Percentiles rank a stretch among this genome's conserved stretches.
phyloP scores from a whole-genome alignment of 345 rosid genomes.

The Excoecaria agallocha region DNA sequence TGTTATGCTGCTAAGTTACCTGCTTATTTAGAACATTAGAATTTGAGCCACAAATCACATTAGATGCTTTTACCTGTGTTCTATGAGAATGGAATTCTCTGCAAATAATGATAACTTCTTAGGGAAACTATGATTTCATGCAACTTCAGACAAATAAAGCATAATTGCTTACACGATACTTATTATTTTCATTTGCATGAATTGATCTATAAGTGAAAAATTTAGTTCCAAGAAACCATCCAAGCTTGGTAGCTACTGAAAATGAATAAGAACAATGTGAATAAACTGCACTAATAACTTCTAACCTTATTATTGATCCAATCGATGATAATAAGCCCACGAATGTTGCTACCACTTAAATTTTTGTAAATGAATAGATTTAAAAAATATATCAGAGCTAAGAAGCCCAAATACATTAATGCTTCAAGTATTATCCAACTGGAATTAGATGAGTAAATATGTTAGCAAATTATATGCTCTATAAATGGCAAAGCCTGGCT shows the following conservation, averaged over 20 bases:
- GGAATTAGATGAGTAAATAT: background rate
- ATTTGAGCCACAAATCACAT: background rate
- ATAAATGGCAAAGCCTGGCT: slow-evolving; percentile 67
- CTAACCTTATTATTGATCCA: slow-evolving; percentile 60
- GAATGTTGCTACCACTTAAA: slow-evolving; percentile 78
- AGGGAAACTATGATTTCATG: background rate
- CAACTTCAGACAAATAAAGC: background rate
- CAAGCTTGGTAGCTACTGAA: background rate
- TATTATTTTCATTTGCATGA: background rate
- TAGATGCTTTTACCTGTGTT: background rate
- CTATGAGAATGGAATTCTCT: too few species aligned
- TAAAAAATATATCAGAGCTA: background rate
- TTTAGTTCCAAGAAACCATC: background rate
- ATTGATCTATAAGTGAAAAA: background rate
- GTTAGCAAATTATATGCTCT: slow-evolving; percentile 65
- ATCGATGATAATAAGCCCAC: slow-evolving; percentile 62
- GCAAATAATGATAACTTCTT: background rate
- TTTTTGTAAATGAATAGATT: slow-evolving; percentile 45
- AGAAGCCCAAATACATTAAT: slow-evolving; percentile 6
- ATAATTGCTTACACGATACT: background rate
- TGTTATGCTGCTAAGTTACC: background rate
- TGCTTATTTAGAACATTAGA: too few species aligned
- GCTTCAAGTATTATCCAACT: background rate
- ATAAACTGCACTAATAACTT: slow-evolving; percentile 61
- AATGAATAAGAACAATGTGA: background rate